These are phyloP conservation scores for Endoconidiophora laricicola DNA, from an alignment of 2,329 filamentous ascomycete genomes.

Conservation along the genomic window DNA sequence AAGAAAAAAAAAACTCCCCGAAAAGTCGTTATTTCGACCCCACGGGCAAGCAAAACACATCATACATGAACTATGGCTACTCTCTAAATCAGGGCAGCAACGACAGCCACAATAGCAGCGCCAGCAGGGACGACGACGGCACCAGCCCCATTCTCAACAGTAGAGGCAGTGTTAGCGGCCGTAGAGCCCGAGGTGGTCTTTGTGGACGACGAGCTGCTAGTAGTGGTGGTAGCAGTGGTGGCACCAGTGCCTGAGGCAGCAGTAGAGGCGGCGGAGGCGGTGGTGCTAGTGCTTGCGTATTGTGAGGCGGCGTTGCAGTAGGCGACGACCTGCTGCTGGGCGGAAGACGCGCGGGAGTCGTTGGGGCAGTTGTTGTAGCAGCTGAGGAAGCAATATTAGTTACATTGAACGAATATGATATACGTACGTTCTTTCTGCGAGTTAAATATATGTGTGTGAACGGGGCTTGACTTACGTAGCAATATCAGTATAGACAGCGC, in stretches of 20 bases:
- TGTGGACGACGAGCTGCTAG: conserved; percentile 13
- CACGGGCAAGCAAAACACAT: not conserved
- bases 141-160: conserved; percentile 19
- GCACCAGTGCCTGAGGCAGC: conserved; percentile 13
- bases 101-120: conserved; percentile 23
- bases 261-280: conserved; percentile 15
- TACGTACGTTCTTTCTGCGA: not conserved
- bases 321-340: conserved; percentile 24
- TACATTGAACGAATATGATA: not conserved
- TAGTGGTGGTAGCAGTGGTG: conserved; percentile 15
- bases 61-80: not conserved
- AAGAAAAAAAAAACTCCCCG: not conserved
- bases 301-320: conserved; percentile 31
- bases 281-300: conserved; percentile 23
- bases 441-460: not conserved
- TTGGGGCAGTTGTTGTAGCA: conserved; percentile 42
- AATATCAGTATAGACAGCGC: conserved; percentile 27
- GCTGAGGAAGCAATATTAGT: conserved; percentile 17
- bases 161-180: conserved; percentile 16
- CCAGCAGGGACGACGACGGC: conserved; percentile 21
- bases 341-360: conserved; percentile 23
- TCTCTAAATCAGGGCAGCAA: conserved; percentile 24
- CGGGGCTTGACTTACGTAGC: conserved; percentile 25
- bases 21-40: not conserved
- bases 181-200: conserved; percentile 14